phyloP scores from a whole-genome alignment of 78 protist species.

The Pelomyxa schiedti region DNA sequence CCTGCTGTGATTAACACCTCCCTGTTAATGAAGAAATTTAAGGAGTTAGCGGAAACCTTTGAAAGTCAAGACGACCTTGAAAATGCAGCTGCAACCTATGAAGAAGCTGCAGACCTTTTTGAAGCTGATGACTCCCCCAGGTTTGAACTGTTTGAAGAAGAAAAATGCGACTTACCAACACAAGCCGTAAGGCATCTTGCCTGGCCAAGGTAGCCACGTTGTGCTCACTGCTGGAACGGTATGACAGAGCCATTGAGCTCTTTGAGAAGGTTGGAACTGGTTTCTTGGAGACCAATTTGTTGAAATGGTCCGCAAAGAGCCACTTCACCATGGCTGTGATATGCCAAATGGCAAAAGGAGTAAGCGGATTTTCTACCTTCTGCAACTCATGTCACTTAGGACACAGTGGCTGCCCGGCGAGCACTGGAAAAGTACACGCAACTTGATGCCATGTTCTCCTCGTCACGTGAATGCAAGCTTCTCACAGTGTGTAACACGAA shows the following conservation, averaged over 20 bases:
- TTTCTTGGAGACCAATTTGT: constrained; percentile 9
- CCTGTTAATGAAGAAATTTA: too few relatives aligned
- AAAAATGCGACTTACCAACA: too few relatives aligned
- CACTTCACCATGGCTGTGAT: constrained; percentile 28
- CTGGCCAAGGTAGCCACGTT: constrained; percentile 38
- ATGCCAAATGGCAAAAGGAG: constrained; percentile 21
- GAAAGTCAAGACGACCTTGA: too few relatives aligned
- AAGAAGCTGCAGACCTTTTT: too few relatives aligned
- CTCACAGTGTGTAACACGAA: background rate
- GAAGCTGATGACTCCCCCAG: too few relatives aligned
- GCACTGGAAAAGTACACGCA: constrained; percentile 2
- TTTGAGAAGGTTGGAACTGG: constrained; percentile 8
- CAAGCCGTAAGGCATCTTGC: constrained; percentile 22
- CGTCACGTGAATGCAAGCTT: constrained; percentile 17
- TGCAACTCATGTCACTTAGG: constrained; percentile 3
- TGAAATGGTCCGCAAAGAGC: constrained; percentile 47
- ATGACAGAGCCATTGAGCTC: constrained; percentile 13
- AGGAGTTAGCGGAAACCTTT: too few relatives aligned
- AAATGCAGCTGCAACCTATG: too few relatives aligned
- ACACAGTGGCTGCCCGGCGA: background rate
- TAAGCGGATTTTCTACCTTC: background rate
- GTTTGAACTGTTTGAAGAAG: too few relatives aligned
- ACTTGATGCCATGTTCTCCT: constrained; percentile 1
- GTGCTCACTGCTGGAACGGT: constrained; percentile 7
- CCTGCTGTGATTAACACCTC: too few relatives aligned